Evolutionary conservation across 192 early-diverging fungal genomes (phyloP).

Genomic region (Coemansia nantahalensis): DNA sequence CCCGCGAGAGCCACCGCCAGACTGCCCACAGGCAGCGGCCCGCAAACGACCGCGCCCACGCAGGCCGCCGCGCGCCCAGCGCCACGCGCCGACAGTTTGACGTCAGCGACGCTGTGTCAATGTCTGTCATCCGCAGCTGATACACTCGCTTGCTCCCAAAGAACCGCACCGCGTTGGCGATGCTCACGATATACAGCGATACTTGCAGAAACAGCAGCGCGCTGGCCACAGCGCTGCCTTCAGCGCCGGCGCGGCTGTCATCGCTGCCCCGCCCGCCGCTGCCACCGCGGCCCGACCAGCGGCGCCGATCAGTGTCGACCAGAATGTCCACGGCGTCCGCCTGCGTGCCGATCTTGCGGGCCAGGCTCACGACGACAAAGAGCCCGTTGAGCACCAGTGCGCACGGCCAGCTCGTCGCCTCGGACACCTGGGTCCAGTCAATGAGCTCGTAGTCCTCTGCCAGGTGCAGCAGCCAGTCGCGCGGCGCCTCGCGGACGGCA

Average conservation of each 20-base stretch:
- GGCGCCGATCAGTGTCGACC: conserved; percentile 14
- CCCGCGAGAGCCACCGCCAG: conserved; percentile 27
- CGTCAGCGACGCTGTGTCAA: conserved; percentile 4
- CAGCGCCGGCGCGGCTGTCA: not conserved
- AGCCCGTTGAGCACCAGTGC: conserved; percentile 38
- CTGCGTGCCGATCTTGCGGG: conserved; percentile 21
- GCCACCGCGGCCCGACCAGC: conserved; percentile 5
- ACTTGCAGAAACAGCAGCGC: conserved; percentile 26
- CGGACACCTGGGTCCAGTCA: conserved; percentile 44
- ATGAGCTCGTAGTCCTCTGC: conserved; percentile 51
- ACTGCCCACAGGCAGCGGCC: conserved; percentile 27
- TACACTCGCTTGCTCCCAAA: conserved; percentile 32
- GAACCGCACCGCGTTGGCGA: conserved; percentile 37
- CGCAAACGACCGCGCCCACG: conserved; percentile 35
- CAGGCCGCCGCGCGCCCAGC: conserved; percentile 29
- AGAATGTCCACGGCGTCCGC: conserved; percentile 16
- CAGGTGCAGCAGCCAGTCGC: conserved; percentile 45
- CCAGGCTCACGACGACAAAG: conserved; percentile 26
- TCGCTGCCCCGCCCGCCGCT: conserved; percentile 10
- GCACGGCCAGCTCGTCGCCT: conserved; percentile 52
- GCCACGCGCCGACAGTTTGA: conserved; percentile 36
- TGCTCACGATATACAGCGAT: conserved; percentile 25
- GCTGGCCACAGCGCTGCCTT: conserved; percentile 8
- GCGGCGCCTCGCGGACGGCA: conserved; percentile 31
- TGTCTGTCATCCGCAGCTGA: conserved; percentile 41